These are phyloP conservation scores for Ustilago esculenta DNA, from an alignment of 1,284 basidiomycete genomes.

Conservation along the genomic window DNA sequence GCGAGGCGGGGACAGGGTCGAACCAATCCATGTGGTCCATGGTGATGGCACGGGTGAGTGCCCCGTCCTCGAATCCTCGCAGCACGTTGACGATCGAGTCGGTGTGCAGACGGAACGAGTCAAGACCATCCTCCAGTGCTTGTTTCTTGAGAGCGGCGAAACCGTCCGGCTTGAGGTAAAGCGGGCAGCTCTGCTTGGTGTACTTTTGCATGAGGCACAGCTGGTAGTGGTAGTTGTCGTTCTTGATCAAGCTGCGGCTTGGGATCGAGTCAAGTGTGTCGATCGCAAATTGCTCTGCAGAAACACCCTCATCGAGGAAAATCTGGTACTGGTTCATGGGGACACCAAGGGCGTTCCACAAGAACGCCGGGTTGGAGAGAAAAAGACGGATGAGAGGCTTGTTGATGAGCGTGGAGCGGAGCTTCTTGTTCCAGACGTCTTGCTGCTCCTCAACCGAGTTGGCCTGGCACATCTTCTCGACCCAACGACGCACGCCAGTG, in stretches of 20 bases:
- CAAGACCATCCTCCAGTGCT: conserved; percentile 70
- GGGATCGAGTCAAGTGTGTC: conserved; percentile 66
- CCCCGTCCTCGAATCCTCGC: conserved; percentile 58
- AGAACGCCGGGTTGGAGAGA: conserved; percentile 72
- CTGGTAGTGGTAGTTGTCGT: conserved; percentile 68
- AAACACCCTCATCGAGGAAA: conserved; percentile 75
- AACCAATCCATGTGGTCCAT: conserved; percentile 87
- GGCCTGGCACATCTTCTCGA: conserved; percentile 73
- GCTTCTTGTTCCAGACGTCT: conserved; percentile 74
- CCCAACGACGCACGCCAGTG: conserved; percentile 74
- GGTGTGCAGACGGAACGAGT: conserved; percentile 80
- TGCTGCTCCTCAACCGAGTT: conserved; percentile 74
- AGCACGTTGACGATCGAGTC: conserved; percentile 79
- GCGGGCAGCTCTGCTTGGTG: conserved; percentile 76
- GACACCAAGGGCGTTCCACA: conserved; percentile 84
- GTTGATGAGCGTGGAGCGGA: conserved; percentile 77
- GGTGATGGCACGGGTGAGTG: conserved; percentile 70
- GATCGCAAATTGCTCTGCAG: conserved; percentile 64
- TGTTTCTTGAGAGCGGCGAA: conserved; percentile 74
- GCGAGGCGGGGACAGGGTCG: conserved; percentile 71
- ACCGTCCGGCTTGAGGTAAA: conserved; percentile 77
- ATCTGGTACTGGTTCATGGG: conserved; percentile 79
- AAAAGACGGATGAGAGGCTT: conserved; percentile 73
- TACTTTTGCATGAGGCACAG: conserved; percentile 75
- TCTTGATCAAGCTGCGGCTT: conserved; percentile 53